phyloP scores from a whole-genome alignment of 2,329 filamentous ascomycete species.

The Pseudopyricularia cyperi region DNA sequence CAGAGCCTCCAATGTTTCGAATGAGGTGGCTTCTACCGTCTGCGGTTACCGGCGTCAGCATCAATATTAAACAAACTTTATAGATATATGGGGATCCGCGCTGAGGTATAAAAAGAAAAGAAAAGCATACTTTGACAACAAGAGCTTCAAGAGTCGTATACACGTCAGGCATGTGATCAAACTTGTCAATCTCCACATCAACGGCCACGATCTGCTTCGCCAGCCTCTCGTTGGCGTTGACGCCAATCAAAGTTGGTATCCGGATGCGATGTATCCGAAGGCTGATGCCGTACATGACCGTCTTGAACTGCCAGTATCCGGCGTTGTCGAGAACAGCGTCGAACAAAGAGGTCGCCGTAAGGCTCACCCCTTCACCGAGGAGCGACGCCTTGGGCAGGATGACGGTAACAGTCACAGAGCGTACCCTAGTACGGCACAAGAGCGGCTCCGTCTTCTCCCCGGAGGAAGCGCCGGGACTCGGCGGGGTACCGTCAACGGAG shows the following conservation, averaged over 20 bases:
- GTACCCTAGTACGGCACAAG: constrained; percentile 22
- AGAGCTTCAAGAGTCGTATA: constrained; percentile 44
- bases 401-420: constrained; percentile 37
- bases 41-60: constrained; percentile 13
- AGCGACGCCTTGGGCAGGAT: constrained; percentile 56
- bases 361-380: constrained; percentile 45
- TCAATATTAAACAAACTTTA: too few relatives aligned
- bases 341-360: constrained; percentile 33
- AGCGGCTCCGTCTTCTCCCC: constrained; percentile 8
- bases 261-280: constrained; percentile 43
- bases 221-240: constrained; percentile 57
- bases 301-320: constrained; percentile 6
- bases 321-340: background rate
- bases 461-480: background rate
- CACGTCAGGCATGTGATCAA: constrained; percentile 30
- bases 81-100: too few relatives aligned
- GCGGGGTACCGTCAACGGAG: constrained; percentile 16
- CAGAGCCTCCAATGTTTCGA: constrained; percentile 51
- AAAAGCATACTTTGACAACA: constrained; percentile 44
- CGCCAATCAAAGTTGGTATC: constrained; percentile 56
- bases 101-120: too few relatives aligned
- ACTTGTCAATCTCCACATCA: constrained; percentile 47
- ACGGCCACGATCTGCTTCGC: constrained; percentile 54
- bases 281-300: constrained; percentile 7
- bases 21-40: constrained; percentile 42